These are phyloP conservation scores for Whalleya microplaca DNA, from an alignment of 2,329 filamentous ascomycete genomes.

Conservation along the genomic window DNA sequence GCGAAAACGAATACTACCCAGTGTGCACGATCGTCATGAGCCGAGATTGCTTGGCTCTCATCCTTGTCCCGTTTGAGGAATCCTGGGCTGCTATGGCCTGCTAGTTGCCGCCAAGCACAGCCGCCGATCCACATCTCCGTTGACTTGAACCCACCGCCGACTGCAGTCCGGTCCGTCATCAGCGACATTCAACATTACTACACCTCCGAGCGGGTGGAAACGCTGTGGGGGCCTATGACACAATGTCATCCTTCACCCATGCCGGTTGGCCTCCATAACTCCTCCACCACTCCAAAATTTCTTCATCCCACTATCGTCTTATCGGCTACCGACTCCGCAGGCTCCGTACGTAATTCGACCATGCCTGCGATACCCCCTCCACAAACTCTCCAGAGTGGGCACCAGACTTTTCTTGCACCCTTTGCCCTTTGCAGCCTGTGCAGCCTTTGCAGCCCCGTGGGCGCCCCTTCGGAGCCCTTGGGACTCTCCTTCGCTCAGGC, in stretches of 20 bases:
- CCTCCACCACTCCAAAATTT: no score
- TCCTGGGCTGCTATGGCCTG: not conserved
- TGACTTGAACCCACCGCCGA: not conserved
- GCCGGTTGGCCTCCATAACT: not conserved
- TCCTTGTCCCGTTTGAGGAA: not conserved
- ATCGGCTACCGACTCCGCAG: constrained; percentile 15
- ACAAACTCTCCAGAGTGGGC: constrained; percentile 9
- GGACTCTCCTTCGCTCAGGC: not conserved
- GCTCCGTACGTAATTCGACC: constrained; percentile 5
- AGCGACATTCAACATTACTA: not conserved
- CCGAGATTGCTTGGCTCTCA: not conserved
- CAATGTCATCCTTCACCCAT: not conserved
- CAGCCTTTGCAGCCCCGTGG: no score
- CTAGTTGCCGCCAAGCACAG: not conserved
- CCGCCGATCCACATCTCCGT: not conserved
- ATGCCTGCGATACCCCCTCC: not conserved
- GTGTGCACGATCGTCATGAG: not conserved
- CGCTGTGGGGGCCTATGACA: not conserved
- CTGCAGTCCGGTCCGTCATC: not conserved
- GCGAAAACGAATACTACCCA: no score
- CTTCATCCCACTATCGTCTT: not conserved
- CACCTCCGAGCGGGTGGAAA: not conserved
- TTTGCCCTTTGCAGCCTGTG: no score
- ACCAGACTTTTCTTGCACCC: no score
- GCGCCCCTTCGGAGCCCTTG: constrained; percentile 2